Evolutionary conservation across 257 asterid species (phyloP), one percentile per base, ranked within the genome.

Genomic region (Rhazya stricta): DNA sequence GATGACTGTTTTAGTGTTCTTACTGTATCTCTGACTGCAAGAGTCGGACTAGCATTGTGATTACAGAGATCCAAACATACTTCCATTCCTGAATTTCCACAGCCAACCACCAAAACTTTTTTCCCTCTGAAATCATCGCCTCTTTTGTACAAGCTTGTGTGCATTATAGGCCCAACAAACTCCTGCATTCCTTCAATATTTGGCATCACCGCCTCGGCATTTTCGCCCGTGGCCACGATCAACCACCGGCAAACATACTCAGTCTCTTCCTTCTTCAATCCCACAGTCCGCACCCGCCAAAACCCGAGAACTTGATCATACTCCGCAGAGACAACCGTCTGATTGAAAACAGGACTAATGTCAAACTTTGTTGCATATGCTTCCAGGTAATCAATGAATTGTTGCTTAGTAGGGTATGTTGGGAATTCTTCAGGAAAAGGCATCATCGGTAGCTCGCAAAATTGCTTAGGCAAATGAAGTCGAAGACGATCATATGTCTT

Each of bases 1-100:
- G 18, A 27, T 1, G 13, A n/a, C 30, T 58, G 36, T 58, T 58
- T 60, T 34, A 15, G 32, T 54, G 46, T 25, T 75, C 96, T 89
- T 75, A 93, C 98, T n/a, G 91, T 79, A 78, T 89, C 91, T 79
- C 98, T 83, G 3, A 90, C 96, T 16, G 89, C 92, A 12, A 93
- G 89, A 0, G 90, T 84, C 58, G 97, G 98, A 1, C 1, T 51
- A 0, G 98, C 96, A 79, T 84, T 72, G 77, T 87, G 82, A 72
- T 86, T 80, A 77, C 97, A 93, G 13, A 93, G 94, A 83, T 93
- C 98, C 93, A 93, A 87, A 41, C 96, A 89, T 0, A 93, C 96
- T 79, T 93, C 98, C 98, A 93, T 93, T 11, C 98, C 98, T 2
- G 98, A 93, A 74, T 93, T 93, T 30, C 98, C 98, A 71, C 98